Evolutionary conservation across 495 filamentous ascomycete species (phyloP).

Genomic region (Tuber indicum): DNA sequence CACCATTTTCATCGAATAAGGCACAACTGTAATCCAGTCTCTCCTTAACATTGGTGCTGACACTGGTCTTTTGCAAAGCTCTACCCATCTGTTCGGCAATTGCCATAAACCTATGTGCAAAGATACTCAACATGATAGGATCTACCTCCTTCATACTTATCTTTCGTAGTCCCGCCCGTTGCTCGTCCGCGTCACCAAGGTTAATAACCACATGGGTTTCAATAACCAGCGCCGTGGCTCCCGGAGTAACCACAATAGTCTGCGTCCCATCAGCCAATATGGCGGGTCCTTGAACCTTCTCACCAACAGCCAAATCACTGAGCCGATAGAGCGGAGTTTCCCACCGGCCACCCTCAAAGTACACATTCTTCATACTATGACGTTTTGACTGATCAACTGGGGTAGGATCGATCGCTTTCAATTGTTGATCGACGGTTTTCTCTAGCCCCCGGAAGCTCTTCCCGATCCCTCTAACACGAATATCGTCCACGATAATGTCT

Average conservation of each 20-base stretch:
- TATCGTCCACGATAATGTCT: slow-evolving; percentile 88
- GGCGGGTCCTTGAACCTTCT: slow-evolving; percentile 74
- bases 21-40: slow-evolving; percentile 95
- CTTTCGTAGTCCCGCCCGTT: slow-evolving; percentile 48
- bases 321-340: slow-evolving; percentile 84
- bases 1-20: slow-evolving; percentile 84
- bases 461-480: slow-evolving; percentile 79
- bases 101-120: slow-evolving; percentile 96
- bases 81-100: slow-evolving; percentile 98
- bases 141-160: slow-evolving; percentile 54
- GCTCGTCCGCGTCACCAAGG: slow-evolving; percentile 54
- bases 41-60: slow-evolving; percentile 97
- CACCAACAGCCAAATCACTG: slow-evolving; percentile 67
- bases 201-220: slow-evolving; percentile 69
- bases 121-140: slow-evolving; percentile 91
- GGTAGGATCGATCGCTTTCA: slow-evolving; percentile 56
- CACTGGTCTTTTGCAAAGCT: slow-evolving; percentile 91
- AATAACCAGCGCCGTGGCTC: slow-evolving; percentile 64
- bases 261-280: slow-evolving; percentile 93
- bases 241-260: slow-evolving; percentile 86
- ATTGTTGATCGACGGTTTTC: slow-evolving; percentile 71
- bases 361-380: slow-evolving; percentile 55
- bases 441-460: slow-evolving; percentile 74
- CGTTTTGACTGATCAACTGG: slow-evolving; percentile 50
- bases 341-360: slow-evolving; percentile 66